A percentile compares a stretch with the other conserved stretches of the same genome.
Conservation (phyloP, 257 asterid genomes). For the Jacaranda mimosifolia region DNA sequence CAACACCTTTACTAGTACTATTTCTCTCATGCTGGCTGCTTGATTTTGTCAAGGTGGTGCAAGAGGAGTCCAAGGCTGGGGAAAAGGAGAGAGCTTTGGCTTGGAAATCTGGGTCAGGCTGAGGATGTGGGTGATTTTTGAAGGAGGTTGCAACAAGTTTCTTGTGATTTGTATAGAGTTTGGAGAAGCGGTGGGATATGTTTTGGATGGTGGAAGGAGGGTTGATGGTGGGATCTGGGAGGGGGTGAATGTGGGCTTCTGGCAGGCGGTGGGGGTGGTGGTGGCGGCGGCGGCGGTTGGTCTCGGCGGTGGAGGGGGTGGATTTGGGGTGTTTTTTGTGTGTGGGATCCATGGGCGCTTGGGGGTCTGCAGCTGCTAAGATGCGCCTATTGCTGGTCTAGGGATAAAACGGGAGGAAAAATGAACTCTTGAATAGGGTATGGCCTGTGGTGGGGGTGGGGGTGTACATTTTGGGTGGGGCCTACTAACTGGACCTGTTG, state of each 20-base stretch:
- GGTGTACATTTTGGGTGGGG: conserved; percentile 41
- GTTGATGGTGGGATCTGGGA: conserved; percentile 67
- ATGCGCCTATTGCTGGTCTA: conserved; percentile 48
- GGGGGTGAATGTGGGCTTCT: conserved; percentile 48
- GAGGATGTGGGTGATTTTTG: conserved; percentile 45
- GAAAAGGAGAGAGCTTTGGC: conserved; percentile 41
- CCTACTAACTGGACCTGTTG: conserved; percentile 17
- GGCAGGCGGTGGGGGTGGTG: conserved; percentile 44
- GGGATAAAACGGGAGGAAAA: conserved; percentile 24
- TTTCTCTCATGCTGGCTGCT: conserved; percentile 59
- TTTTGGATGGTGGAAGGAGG: conserved; percentile 64
- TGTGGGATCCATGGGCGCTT: conserved; percentile 69
- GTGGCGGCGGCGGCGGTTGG: conserved; percentile 48
- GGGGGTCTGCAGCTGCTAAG: conserved; percentile 51
- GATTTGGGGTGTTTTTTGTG: conserved; percentile 53
- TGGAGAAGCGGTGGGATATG: conserved; percentile 82
- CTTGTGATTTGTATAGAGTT: conserved; percentile 68
- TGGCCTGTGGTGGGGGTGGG: conserved; percentile 3
- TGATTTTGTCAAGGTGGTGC: conserved; percentile 71
- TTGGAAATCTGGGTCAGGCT: conserved; percentile 41
- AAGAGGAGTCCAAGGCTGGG: conserved; percentile 47
- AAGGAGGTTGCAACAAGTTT: conserved; percentile 36
- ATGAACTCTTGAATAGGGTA: conserved; percentile 34
- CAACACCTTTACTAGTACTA: conserved; percentile 4
- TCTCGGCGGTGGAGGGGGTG: conserved; percentile 44